A percentile compares a stretch with the other conserved stretches of the same genome.
These are phyloP conservation scores for Penicillium sp. DNA, from an alignment of 2,329 filamentous ascomycete species.

Conservation along the genomic window DNA sequence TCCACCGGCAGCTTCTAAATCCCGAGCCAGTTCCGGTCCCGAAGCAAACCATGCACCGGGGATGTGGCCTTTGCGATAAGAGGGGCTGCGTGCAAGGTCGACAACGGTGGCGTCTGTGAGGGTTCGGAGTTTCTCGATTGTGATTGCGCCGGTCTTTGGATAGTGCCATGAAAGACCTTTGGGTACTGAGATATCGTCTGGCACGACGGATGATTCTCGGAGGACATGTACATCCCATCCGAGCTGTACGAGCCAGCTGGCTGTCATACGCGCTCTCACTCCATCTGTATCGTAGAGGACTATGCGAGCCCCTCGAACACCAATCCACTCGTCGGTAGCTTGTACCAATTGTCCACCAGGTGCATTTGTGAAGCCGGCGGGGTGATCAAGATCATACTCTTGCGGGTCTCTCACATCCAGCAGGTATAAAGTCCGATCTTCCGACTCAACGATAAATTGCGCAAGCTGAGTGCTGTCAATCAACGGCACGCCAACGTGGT, in stretches of 20 bases:
- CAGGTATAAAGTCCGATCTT: constrained; percentile 29
- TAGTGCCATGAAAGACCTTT: background rate
- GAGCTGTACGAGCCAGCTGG: constrained; percentile 34
- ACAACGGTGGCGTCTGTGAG: constrained; percentile 24
- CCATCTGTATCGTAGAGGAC: constrained; percentile 34
- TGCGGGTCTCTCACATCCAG: constrained; percentile 35
- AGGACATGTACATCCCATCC: constrained; percentile 36
- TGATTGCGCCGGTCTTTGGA: constrained; percentile 4
- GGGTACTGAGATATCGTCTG: constrained; percentile 3
- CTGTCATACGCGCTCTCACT: constrained; percentile 34
- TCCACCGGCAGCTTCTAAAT: constrained; percentile 20
- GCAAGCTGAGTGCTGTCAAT: constrained; percentile 5
- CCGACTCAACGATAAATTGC: constrained; percentile 12
- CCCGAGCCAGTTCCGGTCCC: constrained; percentile 33
- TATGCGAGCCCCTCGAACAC: constrained; percentile 33
- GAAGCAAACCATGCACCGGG: constrained; percentile 35
- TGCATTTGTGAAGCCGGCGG: constrained; percentile 30
- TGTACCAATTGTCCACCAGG: constrained; percentile 37
- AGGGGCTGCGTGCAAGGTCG: constrained; percentile 34
- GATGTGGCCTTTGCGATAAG: constrained; percentile 34
- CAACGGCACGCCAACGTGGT: constrained; percentile 11
- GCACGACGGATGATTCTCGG: constrained; percentile 15
- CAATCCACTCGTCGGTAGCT: constrained; percentile 37
- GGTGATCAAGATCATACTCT: constrained; percentile 30
- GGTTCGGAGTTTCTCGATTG: constrained; percentile 13